Base-by-base conservation (phyloP, 148 eudicot species). In the Cornus controversa region DNA sequence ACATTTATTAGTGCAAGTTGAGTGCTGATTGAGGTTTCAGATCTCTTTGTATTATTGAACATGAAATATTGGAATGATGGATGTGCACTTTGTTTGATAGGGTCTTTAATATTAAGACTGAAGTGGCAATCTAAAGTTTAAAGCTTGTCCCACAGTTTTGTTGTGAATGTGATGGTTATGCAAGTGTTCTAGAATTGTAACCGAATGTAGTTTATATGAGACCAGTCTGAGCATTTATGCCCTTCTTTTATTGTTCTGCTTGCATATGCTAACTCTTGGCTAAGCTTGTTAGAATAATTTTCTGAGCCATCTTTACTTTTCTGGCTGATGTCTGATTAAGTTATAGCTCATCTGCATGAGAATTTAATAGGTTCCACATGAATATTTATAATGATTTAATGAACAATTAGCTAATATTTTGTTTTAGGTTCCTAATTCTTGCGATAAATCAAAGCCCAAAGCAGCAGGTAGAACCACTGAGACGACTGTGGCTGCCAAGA, bases 391-490 rank as follows among this genome's bases (percentile, higher is more conserved):
- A 31, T 31, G 34, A 31, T 31, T 31, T 31, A 31, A 31, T 31
- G 20, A 31, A 27, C 57, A 27, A 23, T 67, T 11, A 72, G n/a
- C 47, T 79, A 24, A 54, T 18, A 73, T 31, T 53, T 23, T 36
- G 28, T 69, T 82, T 45, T 80, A 94, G 98, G 90, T 81, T 67
- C 86, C 77, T 75, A 84, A 82, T 70, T 77, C 62, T 18, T 14
- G 86, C 27, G 97, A 94, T 76, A 94, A 90, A 87, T 75, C 84
- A 80, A 94, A 91, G 84, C 78, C 88, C 25, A 93, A 91, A 82
- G 54, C 84, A 40, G 76, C 89, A 23, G 75, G 63, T 20, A 89
- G 91, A 75, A 76, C 87, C 36, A 81, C 75, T 75, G 98, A 91
- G 28, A 80, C 68, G 37, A 69, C 42, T 53, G 83, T 68, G 70